A percentile compares a stretch with the other conserved stretches of the same genome.
phyloP scores from a whole-genome alignment of 495 filamentous ascomycete genomes.

The Daldinia caldariorum region DNA sequence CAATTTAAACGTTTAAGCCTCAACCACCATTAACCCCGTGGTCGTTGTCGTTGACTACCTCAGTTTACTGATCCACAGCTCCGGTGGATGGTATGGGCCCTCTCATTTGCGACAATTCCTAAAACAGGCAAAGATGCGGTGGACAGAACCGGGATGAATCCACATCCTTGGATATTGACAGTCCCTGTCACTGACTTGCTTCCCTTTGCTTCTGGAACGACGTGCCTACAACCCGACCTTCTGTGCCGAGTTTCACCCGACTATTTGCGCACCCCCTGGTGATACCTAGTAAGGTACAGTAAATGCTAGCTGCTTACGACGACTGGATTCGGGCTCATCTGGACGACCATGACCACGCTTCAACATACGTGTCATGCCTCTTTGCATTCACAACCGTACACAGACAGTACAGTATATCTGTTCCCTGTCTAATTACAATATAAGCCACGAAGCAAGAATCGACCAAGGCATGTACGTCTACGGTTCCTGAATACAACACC shows the following conservation, averaged over 20 bases:
- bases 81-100: conserved; percentile 29
- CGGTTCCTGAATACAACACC: conserved; percentile 8
- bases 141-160: conserved; percentile 26
- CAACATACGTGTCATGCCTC: conserved; percentile 16
- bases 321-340: conserved; percentile 3
- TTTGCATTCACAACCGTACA: conserved; percentile 10
- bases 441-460: conserved; percentile 2
- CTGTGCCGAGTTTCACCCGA: conserved; percentile 24
- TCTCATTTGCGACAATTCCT: conserved; percentile 36
- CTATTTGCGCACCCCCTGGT: conserved; percentile 2
- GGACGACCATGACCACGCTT: conserved; percentile 5
- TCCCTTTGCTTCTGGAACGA: conserved; percentile 45
- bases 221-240: conserved; percentile 36
- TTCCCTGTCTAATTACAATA: conserved; percentile 6
- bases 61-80: conserved; percentile 19
- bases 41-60: conserved; percentile 5
- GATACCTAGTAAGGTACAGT: neutral
- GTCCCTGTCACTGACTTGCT: conserved; percentile 20
- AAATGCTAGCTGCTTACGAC: conserved; percentile 10
- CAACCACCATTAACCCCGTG: conserved; percentile 22
- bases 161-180: conserved; percentile 25
- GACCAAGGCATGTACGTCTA: neutral
- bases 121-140: conserved; percentile 31
- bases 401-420: conserved; percentile 6
- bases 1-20: conserved; percentile 12